Conservation (phyloP, 139 green algal species). For the Closterium sp. region DNA sequence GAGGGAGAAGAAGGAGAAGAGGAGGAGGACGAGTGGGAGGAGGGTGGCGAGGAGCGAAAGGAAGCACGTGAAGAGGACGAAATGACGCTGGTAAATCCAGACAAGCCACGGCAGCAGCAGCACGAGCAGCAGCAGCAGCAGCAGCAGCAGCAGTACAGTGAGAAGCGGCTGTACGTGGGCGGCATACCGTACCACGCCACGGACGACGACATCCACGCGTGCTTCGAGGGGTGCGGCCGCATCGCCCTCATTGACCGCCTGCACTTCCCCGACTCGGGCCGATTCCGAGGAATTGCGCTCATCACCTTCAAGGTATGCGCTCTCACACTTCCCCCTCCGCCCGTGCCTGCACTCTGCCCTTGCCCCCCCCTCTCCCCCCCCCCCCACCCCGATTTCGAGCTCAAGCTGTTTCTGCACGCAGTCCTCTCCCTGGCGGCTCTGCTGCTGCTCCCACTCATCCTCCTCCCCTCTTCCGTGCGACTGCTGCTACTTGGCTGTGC, state of each 20-base stretch:
- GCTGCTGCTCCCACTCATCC: not conserved
- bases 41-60: not conserved
- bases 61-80: not conserved
- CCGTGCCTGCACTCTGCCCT: not conserved
- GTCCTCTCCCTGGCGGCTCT: not conserved
- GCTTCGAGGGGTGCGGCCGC: constrained; percentile 82
- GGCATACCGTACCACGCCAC: constrained; percentile 85
- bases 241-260: constrained; percentile 77
- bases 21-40: too few relatives aligned
- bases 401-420: constrained; percentile 5
- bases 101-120: not conserved
- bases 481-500: too few relatives aligned
- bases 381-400: not conserved
- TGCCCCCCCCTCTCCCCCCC: not conserved
- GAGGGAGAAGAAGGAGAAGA: too few relatives aligned
- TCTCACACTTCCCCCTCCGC: not conserved
- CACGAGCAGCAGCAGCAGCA: not conserved
- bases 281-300: constrained; percentile 89
- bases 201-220: constrained; percentile 64
- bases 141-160: not conserved
- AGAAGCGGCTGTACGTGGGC: constrained; percentile 67
- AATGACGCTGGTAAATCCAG: not conserved
- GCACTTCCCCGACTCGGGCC: constrained; percentile 85
- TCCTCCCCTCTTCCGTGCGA: not conserved
- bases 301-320: constrained; percentile 77